A percentile compares a stretch with the other conserved stretches of the same genome.
These are phyloP conservation scores for Ampelomyces quisqualis DNA, from an alignment of 2,329 filamentous ascomycete genomes.

Conservation along the genomic window DNA sequence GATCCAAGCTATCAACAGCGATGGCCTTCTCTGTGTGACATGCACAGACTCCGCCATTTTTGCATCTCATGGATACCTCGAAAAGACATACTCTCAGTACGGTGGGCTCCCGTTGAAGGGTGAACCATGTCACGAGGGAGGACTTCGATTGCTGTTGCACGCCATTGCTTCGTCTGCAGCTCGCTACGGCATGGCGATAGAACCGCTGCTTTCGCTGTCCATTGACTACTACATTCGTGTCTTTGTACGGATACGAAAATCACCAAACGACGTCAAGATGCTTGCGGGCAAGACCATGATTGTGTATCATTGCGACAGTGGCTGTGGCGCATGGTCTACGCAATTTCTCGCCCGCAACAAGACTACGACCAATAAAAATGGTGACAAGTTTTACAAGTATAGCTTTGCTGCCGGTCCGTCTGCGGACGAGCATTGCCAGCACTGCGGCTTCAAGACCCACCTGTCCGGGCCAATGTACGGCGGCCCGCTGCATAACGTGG, in stretches of 20 bases:
- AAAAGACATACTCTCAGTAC: constrained; percentile 93
- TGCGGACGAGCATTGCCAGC: constrained; percentile 66
- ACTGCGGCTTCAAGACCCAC: constrained; percentile 86
- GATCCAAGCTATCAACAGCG: constrained; percentile 81
- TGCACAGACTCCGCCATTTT: constrained; percentile 96
- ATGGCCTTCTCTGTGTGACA: constrained; percentile 88
- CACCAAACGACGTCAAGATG: constrained; percentile 85
- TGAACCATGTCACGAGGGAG: constrained; percentile 81
- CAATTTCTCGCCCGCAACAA: constrained; percentile 75
- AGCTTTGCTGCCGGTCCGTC: constrained; percentile 70
- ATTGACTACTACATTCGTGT: constrained; percentile 94
- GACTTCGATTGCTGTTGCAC: constrained; percentile 81
- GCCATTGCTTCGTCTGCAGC: constrained; percentile 77
- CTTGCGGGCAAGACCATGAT: constrained; percentile 89
- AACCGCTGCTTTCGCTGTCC: constrained; percentile 86
- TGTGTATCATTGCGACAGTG: constrained; percentile 84
- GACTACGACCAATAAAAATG: constrained; percentile 67
- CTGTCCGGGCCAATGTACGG: constrained; percentile 93
- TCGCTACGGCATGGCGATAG: constrained; percentile 82
- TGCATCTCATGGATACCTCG: constrained; percentile 89
- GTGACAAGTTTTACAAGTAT: constrained; percentile 72
- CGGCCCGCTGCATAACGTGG: constrained; percentile 79
- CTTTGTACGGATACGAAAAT: constrained; percentile 79
- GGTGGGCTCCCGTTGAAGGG: constrained; percentile 87
- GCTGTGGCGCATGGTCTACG: constrained; percentile 88